Evolutionary conservation across 2,329 filamentous ascomycete genomes (phyloP).

Genomic region (Aotearoamyces nothofagi): DNA sequence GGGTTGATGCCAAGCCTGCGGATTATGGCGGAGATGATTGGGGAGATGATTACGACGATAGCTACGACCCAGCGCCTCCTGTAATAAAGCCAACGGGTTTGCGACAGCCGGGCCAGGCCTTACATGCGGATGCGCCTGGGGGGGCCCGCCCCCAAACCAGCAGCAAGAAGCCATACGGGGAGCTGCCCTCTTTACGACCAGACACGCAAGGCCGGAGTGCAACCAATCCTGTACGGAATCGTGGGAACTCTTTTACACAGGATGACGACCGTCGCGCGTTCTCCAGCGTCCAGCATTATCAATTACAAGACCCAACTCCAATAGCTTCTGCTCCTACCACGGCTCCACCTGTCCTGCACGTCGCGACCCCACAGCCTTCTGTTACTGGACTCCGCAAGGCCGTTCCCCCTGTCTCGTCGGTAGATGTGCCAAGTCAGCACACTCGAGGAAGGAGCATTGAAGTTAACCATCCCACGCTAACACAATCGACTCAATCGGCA

Average conservation of each 20-base stretch:
- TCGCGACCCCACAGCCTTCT: slow-evolving; percentile 11
- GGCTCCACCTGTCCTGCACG: slow-evolving; percentile 10
- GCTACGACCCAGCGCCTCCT: slow-evolving; percentile 27
- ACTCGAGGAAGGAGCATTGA: too few species aligned
- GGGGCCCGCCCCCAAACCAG: slow-evolving; percentile 4
- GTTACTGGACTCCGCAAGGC: slow-evolving; percentile 14
- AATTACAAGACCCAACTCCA: too few species aligned
- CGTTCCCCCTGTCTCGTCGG: too few species aligned
- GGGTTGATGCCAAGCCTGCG: slow-evolving; percentile 76
- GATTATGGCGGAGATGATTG: slow-evolving; percentile 91
- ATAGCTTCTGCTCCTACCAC: slow-evolving; percentile 2
- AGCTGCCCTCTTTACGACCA: slow-evolving; percentile 13
- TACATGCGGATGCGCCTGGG: slow-evolving; percentile 6
- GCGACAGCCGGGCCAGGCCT: slow-evolving; percentile 24
- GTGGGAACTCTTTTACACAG: slow-evolving; percentile 34
- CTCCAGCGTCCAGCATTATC: slow-evolving; percentile 20
- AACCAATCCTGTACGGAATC: slow-evolving; percentile 6
- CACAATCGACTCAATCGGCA: too few species aligned
- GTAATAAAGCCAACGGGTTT: slow-evolving; percentile 24
- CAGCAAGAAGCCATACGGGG: slow-evolving; percentile 16
- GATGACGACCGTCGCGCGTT: slow-evolving; percentile 37
- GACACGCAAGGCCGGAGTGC: slow-evolving; percentile 2
- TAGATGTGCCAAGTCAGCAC: too few species aligned
- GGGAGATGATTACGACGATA: slow-evolving; percentile 57
- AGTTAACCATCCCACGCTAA: too few species aligned